Conservation (phyloP, 1,139 yeast species). For the Yarrowia galli region DNA sequence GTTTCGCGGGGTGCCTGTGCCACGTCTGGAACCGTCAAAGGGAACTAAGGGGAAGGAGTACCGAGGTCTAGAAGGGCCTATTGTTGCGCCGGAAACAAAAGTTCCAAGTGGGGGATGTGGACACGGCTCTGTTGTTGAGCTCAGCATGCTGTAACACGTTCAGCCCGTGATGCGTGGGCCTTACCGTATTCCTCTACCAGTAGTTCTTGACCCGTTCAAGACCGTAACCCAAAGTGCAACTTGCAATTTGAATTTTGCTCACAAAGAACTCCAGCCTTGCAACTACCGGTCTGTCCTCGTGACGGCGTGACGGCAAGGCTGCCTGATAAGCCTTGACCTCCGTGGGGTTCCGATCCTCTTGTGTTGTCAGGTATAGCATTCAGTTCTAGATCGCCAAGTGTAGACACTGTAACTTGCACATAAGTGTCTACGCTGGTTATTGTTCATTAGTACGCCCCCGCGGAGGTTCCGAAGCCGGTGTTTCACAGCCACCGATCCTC, state of each 20-base stretch:
- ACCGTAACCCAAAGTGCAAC: constrained; percentile 1
- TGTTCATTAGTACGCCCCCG: no score
- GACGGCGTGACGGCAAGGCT: neutral
- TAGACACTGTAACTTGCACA: no score
- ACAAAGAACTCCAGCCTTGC: constrained; percentile 15
- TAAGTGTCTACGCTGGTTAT: no score
- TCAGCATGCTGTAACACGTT: no score
- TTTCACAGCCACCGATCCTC: neutral
- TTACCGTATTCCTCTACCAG: no score
- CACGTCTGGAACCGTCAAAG: neutral
- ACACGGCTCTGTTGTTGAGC: neutral
- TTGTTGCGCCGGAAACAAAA: neutral
- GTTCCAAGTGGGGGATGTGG: neutral
- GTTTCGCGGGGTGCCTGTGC: constrained; percentile 1
- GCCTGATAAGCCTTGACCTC: neutral
- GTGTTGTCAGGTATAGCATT: no score
- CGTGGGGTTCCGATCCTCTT: neutral
- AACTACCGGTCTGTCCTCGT: neutral
- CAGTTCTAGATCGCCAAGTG: no score
- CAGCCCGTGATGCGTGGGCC: no score
- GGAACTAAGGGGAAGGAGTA: constrained; percentile 10
- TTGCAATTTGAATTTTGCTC: neutral
- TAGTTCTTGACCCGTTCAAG: neutral
- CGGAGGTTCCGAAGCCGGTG: neutral
- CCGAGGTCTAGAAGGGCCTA: neutral